These are phyloP conservation scores for Elaeagnus macrophylla DNA, from an alignment of 306 rosid species.

Conservation along the genomic window DNA sequence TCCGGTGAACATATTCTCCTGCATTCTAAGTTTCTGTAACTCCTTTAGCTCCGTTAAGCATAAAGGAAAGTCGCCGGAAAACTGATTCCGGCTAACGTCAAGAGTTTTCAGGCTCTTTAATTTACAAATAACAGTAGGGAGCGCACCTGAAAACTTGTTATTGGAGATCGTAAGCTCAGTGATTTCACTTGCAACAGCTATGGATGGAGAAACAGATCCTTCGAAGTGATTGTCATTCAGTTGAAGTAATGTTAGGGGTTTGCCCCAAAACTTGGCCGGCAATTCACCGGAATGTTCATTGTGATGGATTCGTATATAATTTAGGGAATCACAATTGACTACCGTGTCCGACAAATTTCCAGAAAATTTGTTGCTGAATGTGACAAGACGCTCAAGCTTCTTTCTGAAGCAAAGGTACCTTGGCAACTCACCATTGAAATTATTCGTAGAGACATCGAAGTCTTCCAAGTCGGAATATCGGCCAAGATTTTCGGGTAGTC, in stretches of 20 bases:
- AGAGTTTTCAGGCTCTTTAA: slow-evolving; percentile 27
- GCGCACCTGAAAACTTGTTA: slow-evolving; percentile 44
- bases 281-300: slow-evolving; percentile 48
- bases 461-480: slow-evolving; percentile 29
- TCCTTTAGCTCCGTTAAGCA: slow-evolving; percentile 49
- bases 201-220: slow-evolving; percentile 38
- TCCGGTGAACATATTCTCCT: slow-evolving; percentile 48
- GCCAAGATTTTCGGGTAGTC: slow-evolving; percentile 50
- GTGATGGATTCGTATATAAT: slow-evolving; percentile 48
- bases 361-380: slow-evolving; percentile 44
- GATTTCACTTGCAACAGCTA: slow-evolving; percentile 27
- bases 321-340: slow-evolving; percentile 38
- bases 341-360: slow-evolving; percentile 40
- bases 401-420: slow-evolving; percentile 43
- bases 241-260: slow-evolving; percentile 21
- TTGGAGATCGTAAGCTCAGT: slow-evolving; percentile 21
- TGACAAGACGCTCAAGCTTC: slow-evolving; percentile 30
- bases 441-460: slow-evolving; percentile 66
- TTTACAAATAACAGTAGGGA: slow-evolving; percentile 45
- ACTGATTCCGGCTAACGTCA: slow-evolving; percentile 39
- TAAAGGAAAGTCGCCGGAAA: slow-evolving; percentile 44
- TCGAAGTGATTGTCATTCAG: slow-evolving; percentile 42
- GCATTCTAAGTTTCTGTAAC: slow-evolving; percentile 53
- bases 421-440: slow-evolving; percentile 51
- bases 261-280: slow-evolving; percentile 49